Percentiles rank a stretch among this genome's conserved stretches.
Evolutionary conservation across 2,329 filamentous ascomycete species (phyloP).

Genomic region (Magnaporthiopsis poae): DNA sequence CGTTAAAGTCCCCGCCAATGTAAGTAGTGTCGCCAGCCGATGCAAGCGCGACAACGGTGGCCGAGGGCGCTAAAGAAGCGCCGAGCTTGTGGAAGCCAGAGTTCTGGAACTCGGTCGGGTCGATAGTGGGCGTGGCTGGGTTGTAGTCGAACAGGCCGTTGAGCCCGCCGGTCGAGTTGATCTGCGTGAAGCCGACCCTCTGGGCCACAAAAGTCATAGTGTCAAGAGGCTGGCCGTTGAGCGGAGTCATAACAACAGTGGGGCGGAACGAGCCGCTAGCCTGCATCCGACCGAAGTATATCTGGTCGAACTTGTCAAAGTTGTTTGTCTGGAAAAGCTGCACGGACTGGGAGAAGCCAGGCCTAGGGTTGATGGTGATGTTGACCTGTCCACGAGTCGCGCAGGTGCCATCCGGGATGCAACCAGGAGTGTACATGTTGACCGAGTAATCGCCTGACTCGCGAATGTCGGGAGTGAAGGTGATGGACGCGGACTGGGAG

Average conservation of each 20-base stretch:
- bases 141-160: conserved; percentile 89
- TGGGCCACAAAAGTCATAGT: conserved; percentile 79
- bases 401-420: conserved; percentile 70
- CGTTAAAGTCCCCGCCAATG: conserved; percentile 76
- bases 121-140: conserved; percentile 49
- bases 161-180: conserved; percentile 66
- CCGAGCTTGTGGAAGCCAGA: conserved; percentile 73
- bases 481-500: conserved; percentile 55
- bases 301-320: conserved; percentile 90
- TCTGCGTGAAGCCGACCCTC: conserved; percentile 66
- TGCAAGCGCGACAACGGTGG: conserved; percentile 60
- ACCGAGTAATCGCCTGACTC: conserved; percentile 88
- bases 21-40: conserved; percentile 57
- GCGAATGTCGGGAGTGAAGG: conserved; percentile 73
- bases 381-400: conserved; percentile 68
- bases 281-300: conserved; percentile 75
- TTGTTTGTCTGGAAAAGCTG: conserved; percentile 79
- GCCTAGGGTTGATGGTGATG: conserved; percentile 38
- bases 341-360: conserved; percentile 29
- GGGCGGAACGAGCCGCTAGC: conserved; percentile 65
- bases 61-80: conserved; percentile 54
- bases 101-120: conserved; percentile 52
- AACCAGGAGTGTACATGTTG: conserved; percentile 86
- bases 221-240: conserved; percentile 49
- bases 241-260: conserved; percentile 65